Base-by-base conservation (phyloP, 345 rosid species). In the Trapa incisa region DNA sequence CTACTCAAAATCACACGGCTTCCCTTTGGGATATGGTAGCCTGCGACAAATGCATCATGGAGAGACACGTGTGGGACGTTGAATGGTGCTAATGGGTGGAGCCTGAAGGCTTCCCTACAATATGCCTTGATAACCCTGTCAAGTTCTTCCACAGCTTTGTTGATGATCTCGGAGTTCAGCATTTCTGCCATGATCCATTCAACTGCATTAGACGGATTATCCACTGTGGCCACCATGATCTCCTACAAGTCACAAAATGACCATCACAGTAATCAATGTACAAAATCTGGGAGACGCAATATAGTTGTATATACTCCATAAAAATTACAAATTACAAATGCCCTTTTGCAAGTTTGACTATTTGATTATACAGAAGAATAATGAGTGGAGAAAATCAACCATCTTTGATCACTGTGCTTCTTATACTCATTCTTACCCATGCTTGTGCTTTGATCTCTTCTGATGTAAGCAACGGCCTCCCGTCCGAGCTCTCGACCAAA, bases 181-280 rank as follows among this genome's bases (percentile, higher is more conserved):
- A 84, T 77, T 74, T 83, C 83, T 1, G 83, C 83, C 69, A 83
- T 47, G 15, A 79, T 74, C 85, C 86, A 80, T 70, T 84, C 86
- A 5, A 69, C 77, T 10, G 76, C 83, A 42, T 76, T 80, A n/a
- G 88, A 68, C 37, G 88, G 84, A 13, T 81, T 82, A 71, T 82
- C 88, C 0, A 83, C 63, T 3, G 78, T 66, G 13, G 83, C 84
- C 56, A 80, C 61, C 67, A 78, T 74, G 17, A 84, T 71, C 47
- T 81, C 87, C 87, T 83, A 68, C 61, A 65, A 50, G n/a, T 50
- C 52, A 13, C 2, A 47, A 47, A 41, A 41, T 41, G 29, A 22
- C 29, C 29, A 22, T 22, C 29, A 22, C 29, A 22, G n/a, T n/a
- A n/a, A n/a, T n/a, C n/a, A n/a, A n/a, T n/a, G n/a, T n/a, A n/a